A percentile compares a stretch with the other conserved stretches of the same genome.
These are phyloP conservation scores for Vigna angularis DNA, from an alignment of 306 rosid genomes.

Conservation along the genomic window DNA sequence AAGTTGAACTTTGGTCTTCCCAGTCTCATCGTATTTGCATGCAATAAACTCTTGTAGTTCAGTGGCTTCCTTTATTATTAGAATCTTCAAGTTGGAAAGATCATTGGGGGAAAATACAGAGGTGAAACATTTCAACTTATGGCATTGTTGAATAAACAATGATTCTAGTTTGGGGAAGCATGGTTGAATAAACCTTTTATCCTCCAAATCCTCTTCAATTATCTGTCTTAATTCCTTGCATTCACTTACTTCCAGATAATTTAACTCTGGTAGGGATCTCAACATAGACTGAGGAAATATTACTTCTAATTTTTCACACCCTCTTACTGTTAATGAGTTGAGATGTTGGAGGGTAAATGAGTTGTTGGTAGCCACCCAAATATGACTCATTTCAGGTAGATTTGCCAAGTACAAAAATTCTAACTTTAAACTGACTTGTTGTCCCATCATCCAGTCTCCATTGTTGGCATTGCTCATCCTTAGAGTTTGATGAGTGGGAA, in stretches of 20 bases:
- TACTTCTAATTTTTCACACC: conserved; percentile 8
- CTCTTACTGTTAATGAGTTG: fast-evolving
- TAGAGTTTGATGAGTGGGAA: not conserved
- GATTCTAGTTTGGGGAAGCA: not conserved
- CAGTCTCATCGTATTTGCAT: not conserved
- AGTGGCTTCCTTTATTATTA: not conserved
- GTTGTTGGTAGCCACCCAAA: not conserved
- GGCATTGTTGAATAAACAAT: not conserved
- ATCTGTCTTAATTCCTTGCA: conserved; percentile 35
- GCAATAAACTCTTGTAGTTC: not conserved
- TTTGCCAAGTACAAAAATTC: fast-evolving
- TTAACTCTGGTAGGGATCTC: conserved; percentile 31
- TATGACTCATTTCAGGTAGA: not conserved
- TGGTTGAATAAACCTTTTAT: not conserved
- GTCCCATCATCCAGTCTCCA: not conserved
- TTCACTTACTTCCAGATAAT: not conserved
- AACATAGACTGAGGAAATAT: conserved; percentile 19
- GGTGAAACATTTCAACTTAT: not conserved
- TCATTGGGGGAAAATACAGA: not conserved
- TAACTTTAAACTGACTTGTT: not conserved
- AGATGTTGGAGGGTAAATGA: not conserved
- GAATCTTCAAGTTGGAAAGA: not conserved
- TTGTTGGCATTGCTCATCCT: not conserved
- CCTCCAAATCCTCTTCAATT: not conserved
- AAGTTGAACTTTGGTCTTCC: not conserved